Percentiles rank a stretch among this genome's conserved stretches.
Evolutionary conservation across 176 grass and related monocot genomes (phyloP).

Genomic region (Leersia perrieri): DNA sequence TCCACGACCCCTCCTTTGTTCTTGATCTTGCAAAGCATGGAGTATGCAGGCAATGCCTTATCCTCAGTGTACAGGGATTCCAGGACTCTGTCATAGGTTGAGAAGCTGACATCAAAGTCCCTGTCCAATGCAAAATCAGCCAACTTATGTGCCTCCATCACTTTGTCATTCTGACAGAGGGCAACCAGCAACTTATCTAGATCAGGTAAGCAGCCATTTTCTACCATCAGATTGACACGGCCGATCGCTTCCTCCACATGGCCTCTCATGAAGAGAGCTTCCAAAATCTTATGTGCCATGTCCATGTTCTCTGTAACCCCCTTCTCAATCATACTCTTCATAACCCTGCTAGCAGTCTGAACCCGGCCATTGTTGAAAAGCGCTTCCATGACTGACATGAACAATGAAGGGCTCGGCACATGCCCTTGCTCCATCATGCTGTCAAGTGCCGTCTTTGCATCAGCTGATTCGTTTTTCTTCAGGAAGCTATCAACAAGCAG

Average conservation of each 20-base stretch:
- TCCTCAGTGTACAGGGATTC: conserved; percentile 72
- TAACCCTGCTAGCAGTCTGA: conserved; percentile 88
- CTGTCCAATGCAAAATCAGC: conserved; percentile 75
- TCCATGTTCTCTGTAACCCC: conserved; percentile 86
- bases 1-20: conserved; percentile 69
- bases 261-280: conserved; percentile 74
- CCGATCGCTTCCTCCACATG: conserved; percentile 90
- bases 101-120: conserved; percentile 73
- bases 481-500: conserved; percentile 79
- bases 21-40: conserved; percentile 96
- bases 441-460: conserved; percentile 75
- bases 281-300: conserved; percentile 68
- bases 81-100: conserved; percentile 71
- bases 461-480: conserved; percentile 68
- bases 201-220: conserved; percentile 69
- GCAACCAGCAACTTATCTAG: conserved; percentile 56
- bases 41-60: conserved; percentile 74
- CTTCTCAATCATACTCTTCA: conserved; percentile 97
- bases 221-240: conserved; percentile 71
- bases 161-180: conserved; percentile 71
- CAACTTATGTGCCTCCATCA: conserved; percentile 80
- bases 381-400: conserved; percentile 72
- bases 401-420: conserved; percentile 63
- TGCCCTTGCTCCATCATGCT: conserved; percentile 94
- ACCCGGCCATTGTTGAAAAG: conserved; percentile 58